Conservation (phyloP, 148 eudicot genomes). For the Silene uniflora region DNA sequence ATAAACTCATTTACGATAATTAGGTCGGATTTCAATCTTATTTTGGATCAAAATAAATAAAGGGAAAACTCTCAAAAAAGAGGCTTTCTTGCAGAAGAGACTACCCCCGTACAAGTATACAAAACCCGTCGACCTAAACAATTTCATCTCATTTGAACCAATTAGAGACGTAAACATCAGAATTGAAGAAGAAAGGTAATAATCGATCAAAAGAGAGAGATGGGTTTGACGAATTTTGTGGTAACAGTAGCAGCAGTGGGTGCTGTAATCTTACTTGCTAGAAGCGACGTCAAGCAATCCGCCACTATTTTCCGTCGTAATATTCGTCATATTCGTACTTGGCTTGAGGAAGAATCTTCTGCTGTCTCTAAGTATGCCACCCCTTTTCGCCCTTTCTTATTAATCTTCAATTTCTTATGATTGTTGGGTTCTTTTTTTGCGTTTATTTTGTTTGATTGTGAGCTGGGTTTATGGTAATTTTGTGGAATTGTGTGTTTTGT, state of each 20-base stretch:
- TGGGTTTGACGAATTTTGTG: conserved; percentile 28
- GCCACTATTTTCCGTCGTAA: conserved; percentile 34
- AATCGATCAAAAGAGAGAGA: background rate
- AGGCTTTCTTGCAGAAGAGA: too few relatives aligned
- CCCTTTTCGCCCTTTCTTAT: background rate
- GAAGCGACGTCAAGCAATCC: conserved; percentile 31
- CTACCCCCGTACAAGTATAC: too few relatives aligned
- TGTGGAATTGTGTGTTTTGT: background rate
- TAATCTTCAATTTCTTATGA: background rate
- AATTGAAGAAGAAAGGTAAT: too few relatives aligned
- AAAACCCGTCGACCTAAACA: background rate
- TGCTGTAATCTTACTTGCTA: conserved; percentile 28
- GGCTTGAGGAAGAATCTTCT: conserved; percentile 37
- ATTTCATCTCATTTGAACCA: background rate
- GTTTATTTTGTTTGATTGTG: background rate
- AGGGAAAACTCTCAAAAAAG: too few relatives aligned
- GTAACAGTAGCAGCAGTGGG: conserved; percentile 41
- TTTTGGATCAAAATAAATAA: too few relatives aligned
- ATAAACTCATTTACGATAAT: too few relatives aligned
- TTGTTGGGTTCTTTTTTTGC: too few relatives aligned
- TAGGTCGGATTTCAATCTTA: too few relatives aligned
- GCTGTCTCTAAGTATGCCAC: conserved; percentile 29
- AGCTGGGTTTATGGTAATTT: background rate
- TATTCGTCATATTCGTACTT: conserved; percentile 34
- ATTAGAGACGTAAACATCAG: background rate